These are phyloP conservation scores for Stemphylium beticola DNA, from an alignment of 2,329 filamentous ascomycete genomes.

Conservation along the genomic window DNA sequence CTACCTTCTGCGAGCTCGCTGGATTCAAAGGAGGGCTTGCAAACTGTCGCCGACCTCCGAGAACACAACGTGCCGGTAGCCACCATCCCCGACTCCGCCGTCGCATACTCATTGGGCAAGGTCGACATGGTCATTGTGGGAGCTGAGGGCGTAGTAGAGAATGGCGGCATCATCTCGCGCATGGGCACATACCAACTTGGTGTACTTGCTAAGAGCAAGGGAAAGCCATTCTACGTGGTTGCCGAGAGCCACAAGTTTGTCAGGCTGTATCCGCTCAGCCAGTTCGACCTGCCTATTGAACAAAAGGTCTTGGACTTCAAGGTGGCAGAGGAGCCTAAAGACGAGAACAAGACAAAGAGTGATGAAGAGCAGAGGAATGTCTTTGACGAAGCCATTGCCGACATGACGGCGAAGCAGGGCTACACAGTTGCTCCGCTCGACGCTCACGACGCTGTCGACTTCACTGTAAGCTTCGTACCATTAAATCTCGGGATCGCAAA, in stretches of 20 bases:
- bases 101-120: constrained; percentile 78
- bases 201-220: constrained; percentile 73
- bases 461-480: constrained; percentile 60
- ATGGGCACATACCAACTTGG: constrained; percentile 89
- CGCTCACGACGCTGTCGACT: constrained; percentile 67
- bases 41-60: constrained; percentile 74
- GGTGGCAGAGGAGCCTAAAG: constrained; percentile 53
- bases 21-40: constrained; percentile 65
- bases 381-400: constrained; percentile 50
- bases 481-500: not conserved
- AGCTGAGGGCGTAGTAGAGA: constrained; percentile 87
- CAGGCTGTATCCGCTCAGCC: constrained; percentile 79
- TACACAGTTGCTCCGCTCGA: constrained; percentile 28
- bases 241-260: constrained; percentile 98
- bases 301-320: constrained; percentile 79
- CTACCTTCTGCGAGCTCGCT: constrained; percentile 41
- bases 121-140: constrained; percentile 73
- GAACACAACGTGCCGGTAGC: constrained; percentile 81
- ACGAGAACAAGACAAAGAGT: constrained; percentile 11
- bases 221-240: constrained; percentile 86
- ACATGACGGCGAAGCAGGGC: constrained; percentile 32
- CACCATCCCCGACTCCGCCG: constrained; percentile 75
- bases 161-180: constrained; percentile 88
- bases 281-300: constrained; percentile 80
- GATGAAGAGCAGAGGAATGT: constrained; percentile 47